These are phyloP conservation scores for Cenchrus purpureus DNA, from an alignment of 176 grass and related monocot genomes.

Conservation along the genomic window DNA sequence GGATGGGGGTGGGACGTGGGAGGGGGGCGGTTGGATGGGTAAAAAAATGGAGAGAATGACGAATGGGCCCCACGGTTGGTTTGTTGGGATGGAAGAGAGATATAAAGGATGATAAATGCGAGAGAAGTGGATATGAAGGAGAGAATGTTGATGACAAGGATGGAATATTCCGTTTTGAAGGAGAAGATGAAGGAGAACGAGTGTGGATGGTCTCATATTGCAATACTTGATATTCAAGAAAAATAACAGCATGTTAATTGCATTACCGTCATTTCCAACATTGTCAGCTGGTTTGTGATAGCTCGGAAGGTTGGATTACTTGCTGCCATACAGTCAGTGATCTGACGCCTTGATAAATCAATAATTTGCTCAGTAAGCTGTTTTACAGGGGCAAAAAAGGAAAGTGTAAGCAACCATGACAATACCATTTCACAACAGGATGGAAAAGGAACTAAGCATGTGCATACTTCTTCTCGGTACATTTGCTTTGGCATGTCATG, in stretches of 20 bases:
- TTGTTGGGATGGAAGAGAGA: too few species aligned
- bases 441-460: conserved; percentile 8
- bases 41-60: too few species aligned
- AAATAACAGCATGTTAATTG: not conserved
- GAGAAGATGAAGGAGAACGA: too few species aligned
- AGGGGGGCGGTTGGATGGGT: too few species aligned
- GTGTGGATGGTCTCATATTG: not conserved
- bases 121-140: too few species aligned
- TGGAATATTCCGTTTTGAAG: too few species aligned
- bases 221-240: not conserved
- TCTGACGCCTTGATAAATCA: conserved; percentile 96
- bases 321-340: conserved; percentile 86
- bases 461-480: conserved; percentile 87
- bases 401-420: conserved; percentile 37
- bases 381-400: not conserved
- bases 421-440: conserved; percentile 23
- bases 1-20: too few species aligned
- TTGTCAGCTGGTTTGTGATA: conserved; percentile 88
- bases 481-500: conserved; percentile 98
- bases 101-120: too few species aligned
- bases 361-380: conserved; percentile 97
- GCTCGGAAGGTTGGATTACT: conserved; percentile 77
- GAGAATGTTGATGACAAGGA: too few species aligned
- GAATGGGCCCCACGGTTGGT: too few species aligned
- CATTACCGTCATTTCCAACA: conserved; percentile 67